phyloP scores from a whole-genome alignment of 495 filamentous ascomycete genomes.

The Xylaria sp. region DNA sequence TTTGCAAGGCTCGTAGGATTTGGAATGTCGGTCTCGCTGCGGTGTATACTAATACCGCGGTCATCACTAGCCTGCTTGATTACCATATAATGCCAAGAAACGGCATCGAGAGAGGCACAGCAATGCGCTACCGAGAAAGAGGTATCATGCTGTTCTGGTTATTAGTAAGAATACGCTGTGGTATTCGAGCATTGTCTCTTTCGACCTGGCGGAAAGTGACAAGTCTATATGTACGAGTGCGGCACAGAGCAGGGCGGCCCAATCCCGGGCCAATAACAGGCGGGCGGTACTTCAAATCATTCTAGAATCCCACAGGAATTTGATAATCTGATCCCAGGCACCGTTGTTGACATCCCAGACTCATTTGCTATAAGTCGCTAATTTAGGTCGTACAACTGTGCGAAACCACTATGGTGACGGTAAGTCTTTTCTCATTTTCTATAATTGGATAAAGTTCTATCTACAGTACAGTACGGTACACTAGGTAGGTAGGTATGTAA shows the following conservation, averaged over 20 bases:
- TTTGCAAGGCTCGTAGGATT: conserved; percentile 7
- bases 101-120: background rate
- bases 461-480: no score
- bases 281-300: conserved; percentile 8
- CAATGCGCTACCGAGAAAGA: background rate
- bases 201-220: background rate
- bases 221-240: conserved; percentile 11
- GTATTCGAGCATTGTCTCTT: background rate
- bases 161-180: conserved; percentile 6
- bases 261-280: background rate
- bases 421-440: background rate
- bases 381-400: background rate
- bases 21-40: conserved; percentile 12
- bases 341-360: background rate
- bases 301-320: conserved; percentile 9
- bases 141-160: background rate
- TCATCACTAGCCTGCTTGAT: background rate
- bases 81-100: conserved; percentile 16
- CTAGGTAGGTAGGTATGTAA: no score
- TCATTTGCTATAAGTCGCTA: background rate
- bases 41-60: conserved; percentile 7
- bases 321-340: conserved; percentile 8
- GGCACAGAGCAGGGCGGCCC: background rate
- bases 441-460: conserved; percentile 10
- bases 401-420: background rate